Evolutionary conservation across 345 rosid species (phyloP).

Genomic region (Pugionium cornutum): DNA sequence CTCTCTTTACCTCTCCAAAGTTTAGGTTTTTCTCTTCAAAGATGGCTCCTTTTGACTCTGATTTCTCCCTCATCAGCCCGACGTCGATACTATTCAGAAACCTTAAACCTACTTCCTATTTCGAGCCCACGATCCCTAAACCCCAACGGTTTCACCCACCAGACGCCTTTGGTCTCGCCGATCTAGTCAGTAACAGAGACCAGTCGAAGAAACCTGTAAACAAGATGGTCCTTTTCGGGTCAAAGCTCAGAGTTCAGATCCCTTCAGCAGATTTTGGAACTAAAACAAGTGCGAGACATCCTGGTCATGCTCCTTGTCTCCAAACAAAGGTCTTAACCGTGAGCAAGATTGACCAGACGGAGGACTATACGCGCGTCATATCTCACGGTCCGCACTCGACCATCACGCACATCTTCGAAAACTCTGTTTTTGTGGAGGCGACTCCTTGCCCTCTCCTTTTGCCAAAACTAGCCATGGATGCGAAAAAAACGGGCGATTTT

Average conservation of each 20-base stretch:
- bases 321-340: conserved; percentile 42
- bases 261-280: conserved; percentile 61
- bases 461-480: background rate
- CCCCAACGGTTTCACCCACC: conserved; percentile 42
- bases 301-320: conserved; percentile 28
- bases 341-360: conserved; percentile 74
- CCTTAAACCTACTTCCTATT: conserved; percentile 18
- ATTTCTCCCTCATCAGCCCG: conserved; percentile 51
- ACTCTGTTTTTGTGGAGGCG: conserved; percentile 61
- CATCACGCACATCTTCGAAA: conserved; percentile 77
- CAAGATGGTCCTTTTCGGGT: conserved; percentile 58
- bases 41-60: conserved; percentile 46
- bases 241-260: conserved; percentile 55
- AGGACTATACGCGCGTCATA: conserved; percentile 82
- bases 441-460: conserved; percentile 26
- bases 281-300: conserved; percentile 42
- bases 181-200: conserved; percentile 44
- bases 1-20: conserved; percentile 53
- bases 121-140: conserved; percentile 36
- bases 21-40: conserved; percentile 56
- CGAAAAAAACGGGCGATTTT: conserved; percentile 12
- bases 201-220: conserved; percentile 37
- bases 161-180: conserved; percentile 63
- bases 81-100: conserved; percentile 48
- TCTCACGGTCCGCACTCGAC: conserved; percentile 75